phyloP scores from a whole-genome alignment of 2,329 filamentous ascomycete species.

The Rhexocercosporidium sp. region DNA sequence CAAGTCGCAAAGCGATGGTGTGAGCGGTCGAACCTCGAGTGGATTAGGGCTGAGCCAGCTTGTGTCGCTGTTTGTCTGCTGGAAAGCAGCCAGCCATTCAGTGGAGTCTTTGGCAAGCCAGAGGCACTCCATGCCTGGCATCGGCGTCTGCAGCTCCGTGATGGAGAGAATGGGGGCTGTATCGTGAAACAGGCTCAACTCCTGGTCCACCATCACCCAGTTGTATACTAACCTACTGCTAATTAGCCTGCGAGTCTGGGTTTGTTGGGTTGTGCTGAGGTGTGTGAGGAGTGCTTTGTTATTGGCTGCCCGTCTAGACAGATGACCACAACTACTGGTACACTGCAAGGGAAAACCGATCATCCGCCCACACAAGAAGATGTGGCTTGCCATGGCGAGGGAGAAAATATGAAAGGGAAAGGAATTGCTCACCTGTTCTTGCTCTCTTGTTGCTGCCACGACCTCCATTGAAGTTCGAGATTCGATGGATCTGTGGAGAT shows the following conservation, averaged over 20 bases:
- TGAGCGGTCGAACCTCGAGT: conserved; percentile 55
- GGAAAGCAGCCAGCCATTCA: conserved; percentile 64
- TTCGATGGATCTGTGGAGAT: conserved; percentile 48
- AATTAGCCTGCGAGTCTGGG: conserved; percentile 13
- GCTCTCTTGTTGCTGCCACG: conserved; percentile 69
- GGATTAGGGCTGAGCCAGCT: conserved; percentile 55
- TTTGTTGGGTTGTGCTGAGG: not conserved
- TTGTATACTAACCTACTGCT: conserved; percentile 69
- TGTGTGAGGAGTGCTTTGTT: not conserved
- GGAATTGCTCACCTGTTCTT: conserved; percentile 58
- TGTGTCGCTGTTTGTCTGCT: conserved; percentile 60
- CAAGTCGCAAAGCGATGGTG: conserved; percentile 65
- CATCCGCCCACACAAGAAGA: not conserved
- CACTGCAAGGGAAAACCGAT: not conserved
- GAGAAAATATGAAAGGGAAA: not conserved
- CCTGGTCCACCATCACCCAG: conserved; percentile 77
- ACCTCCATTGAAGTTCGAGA: conserved; percentile 61
- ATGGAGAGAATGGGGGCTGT: conserved; percentile 66
- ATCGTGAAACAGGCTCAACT: conserved; percentile 71
- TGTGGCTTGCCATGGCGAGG: not conserved
- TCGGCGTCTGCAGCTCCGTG: conserved; percentile 66
- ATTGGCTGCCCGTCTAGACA: not conserved
- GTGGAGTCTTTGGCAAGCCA: conserved; percentile 65
- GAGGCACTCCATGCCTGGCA: conserved; percentile 64
- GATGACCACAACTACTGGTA: conserved; percentile 13